Evolutionary conservation across 495 filamentous ascomycete genomes (phyloP).

Genomic region (Penicillium psychrofluorescens): DNA sequence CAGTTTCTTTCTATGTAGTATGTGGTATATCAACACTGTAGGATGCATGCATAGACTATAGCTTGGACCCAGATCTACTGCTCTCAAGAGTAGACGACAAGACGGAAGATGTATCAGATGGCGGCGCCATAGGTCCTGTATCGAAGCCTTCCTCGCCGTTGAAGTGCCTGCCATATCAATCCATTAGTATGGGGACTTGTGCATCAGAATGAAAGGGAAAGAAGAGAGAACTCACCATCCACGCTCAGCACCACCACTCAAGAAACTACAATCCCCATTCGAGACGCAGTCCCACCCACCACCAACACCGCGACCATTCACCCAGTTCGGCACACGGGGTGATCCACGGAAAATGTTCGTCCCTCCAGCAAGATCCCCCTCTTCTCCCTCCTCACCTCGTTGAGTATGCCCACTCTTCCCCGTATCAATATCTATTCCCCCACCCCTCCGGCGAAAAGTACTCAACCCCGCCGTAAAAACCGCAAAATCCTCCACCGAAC

Average conservation of each 20-base stretch:
- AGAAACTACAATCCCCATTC: slow-evolving; percentile 77
- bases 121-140: slow-evolving; percentile 32
- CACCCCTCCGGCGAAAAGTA: slow-evolving; percentile 41
- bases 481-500: slow-evolving; percentile 66
- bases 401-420: slow-evolving; percentile 15
- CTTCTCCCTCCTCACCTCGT: slow-evolving; percentile 9
- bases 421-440: background rate
- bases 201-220: slow-evolving; percentile 6
- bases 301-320: slow-evolving; percentile 56
- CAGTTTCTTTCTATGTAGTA: too few relatives aligned
- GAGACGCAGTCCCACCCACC: slow-evolving; percentile 74
- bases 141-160: slow-evolving; percentile 67
- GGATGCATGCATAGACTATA: background rate
- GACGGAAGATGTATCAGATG: slow-evolving; percentile 5
- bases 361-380: slow-evolving; percentile 21
- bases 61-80: slow-evolving; percentile 4
- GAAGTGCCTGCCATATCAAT: slow-evolving; percentile 51
- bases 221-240: slow-evolving; percentile 62
- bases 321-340: slow-evolving; percentile 46
- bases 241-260: slow-evolving; percentile 75
- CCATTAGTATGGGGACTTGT: slow-evolving; percentile 3
- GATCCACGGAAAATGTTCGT: slow-evolving; percentile 14
- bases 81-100: background rate
- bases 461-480: slow-evolving; percentile 82
- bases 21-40: too few relatives aligned